Base-by-base conservation (phyloP, 2,329 filamentous ascomycete species). In the Cladobotryum mycophilum region DNA sequence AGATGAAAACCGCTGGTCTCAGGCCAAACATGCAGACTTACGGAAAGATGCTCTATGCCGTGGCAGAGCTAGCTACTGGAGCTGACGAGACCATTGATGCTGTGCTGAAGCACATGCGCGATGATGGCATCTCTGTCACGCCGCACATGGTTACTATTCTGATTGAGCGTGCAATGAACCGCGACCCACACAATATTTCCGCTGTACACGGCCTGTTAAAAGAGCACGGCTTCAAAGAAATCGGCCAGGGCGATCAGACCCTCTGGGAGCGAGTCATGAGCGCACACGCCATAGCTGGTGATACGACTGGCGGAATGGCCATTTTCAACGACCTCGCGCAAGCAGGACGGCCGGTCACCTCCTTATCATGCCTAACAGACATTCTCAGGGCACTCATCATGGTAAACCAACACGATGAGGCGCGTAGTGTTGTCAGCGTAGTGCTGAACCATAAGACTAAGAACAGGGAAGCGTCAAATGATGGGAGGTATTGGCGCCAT, bases 111-210 rank as follows among this genome's bases (percentile, higher is more conserved):
- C 79, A 85, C 64, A 86, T 93, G 76, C 68, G 70, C 46, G 58
- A 61, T 5, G 68, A 73, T 20, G 76, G 76, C 17, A 60, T 85
- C 41, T 63, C 74, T 44, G 74, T 81, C 2, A 79, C 79, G 4
- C 67, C 80, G 1, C 78, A 89, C 58, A 86, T 89, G 60, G 87
- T 87, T 70, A 91, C 87, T 20, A 86, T 85, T 60, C 76, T 93
- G 17, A 71, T 87, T 42, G 79, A 84, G 42, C 75, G 86, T 62
- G 85, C 84, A 62, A 85, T 91, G 62, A 60, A 72, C 8, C 75
- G 74, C 46, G 54, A 68, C 1, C 80, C 81, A 2, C 81, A 84
- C 0, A 75, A 86, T 57, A 68, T 87, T 30, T 65, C 69, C 2
- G 78, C 79, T 13, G 76, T 88, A n/a, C 76, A 81, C 36, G 63